These are phyloP conservation scores for Aspergillus clavatus DNA, from an alignment of 2,329 filamentous ascomycete genomes.

Conservation along the genomic window DNA sequence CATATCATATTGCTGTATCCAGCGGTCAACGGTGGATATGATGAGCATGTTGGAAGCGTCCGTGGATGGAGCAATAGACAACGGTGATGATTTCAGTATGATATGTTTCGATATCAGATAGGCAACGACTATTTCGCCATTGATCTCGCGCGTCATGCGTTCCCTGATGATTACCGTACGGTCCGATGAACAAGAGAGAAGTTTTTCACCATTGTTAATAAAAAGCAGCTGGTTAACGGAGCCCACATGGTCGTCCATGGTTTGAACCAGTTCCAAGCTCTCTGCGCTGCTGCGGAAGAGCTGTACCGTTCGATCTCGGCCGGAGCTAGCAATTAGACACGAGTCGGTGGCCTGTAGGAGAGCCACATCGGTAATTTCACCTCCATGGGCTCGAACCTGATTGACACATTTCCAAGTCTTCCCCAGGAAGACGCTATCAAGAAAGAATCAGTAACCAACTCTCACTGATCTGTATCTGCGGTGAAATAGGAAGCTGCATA, in stretches of 20 bases:
- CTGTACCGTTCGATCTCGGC: conserved; percentile 87
- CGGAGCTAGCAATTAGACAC: conserved; percentile 72
- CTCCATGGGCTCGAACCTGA: conserved; percentile 78
- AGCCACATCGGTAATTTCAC: conserved; percentile 77
- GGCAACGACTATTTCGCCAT: conserved; percentile 57
- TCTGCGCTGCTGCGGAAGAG: conserved; percentile 64
- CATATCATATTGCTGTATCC: conserved; percentile 57
- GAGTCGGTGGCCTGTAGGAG: conserved; percentile 60
- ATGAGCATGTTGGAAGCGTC: conserved; percentile 55
- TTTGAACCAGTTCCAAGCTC: conserved; percentile 75
- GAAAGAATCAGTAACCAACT: conserved; percentile 15
- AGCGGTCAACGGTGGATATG: conserved; percentile 59
- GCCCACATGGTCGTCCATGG: conserved; percentile 83
- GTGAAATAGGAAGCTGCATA: conserved; percentile 22
- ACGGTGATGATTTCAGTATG: conserved; percentile 77
- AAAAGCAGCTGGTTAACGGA: conserved; percentile 76
- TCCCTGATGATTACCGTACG: conserved; percentile 81
- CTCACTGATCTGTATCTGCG: background rate
- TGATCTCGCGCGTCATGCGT: conserved; percentile 60
- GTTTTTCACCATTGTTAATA: conserved; percentile 61
- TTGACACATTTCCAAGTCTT: conserved; percentile 58
- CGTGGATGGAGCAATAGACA: conserved; percentile 70
- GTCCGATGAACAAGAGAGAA: conserved; percentile 85
- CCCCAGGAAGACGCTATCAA: conserved; percentile 31
- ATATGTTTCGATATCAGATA: conserved; percentile 74